Evolutionary conservation across 352 stramenopile species (phyloP), one percentile per base, ranked within the genome.

Genomic region (Lagenidium giganteum): DNA sequence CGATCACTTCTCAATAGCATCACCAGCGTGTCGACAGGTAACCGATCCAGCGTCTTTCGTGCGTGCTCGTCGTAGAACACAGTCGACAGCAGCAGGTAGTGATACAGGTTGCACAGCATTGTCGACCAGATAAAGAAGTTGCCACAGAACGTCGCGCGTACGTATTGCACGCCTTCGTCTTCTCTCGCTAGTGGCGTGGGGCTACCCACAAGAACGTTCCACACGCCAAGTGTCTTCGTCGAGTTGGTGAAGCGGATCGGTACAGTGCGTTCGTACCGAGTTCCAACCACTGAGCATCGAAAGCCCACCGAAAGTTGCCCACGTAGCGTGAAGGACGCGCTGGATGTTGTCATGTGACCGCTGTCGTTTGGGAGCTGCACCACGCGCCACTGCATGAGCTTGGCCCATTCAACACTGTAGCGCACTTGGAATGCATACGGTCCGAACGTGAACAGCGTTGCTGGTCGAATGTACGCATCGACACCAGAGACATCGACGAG

Each of bases 21-120:
- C 28, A 77, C 31, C 3, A 91, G 60, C 20, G 78, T 83, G 8
- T 83, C 73, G 0, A 87, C n/a, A 3, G 75, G 75, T 11, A 85
- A 55, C 4, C 51, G 42, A 16, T 63, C 61, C 65, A 80, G 70
- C 34, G n/a, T n/a, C n/a, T n/a, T n/a, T n/a, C n/a, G n/a, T n/a
- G n/a, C n/a, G n/a, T 70, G 76, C 8, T 56, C 33, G 7, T 61
- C 51, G 31, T 85, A 87, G 34, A 91, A 91, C 4, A 88, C 52
- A 29, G 75, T 81, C 17, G 61, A 66, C 8, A 70, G 48, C 13
- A 84, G 56, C 27, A 91, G 39, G 33, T 72, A 86, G 47, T 91
- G 78, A 30, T 86, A 85, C 42, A 83, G 35, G 14, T 77, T 84
- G 56, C 72, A 85, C 4, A 87, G 42, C 3, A 56, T 61, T 22